Evolutionary conservation across 2,329 filamentous ascomycete species (phyloP), one percentile per base, ranked within the genome.

Genomic region (Dactylellina drechsleri): DNA sequence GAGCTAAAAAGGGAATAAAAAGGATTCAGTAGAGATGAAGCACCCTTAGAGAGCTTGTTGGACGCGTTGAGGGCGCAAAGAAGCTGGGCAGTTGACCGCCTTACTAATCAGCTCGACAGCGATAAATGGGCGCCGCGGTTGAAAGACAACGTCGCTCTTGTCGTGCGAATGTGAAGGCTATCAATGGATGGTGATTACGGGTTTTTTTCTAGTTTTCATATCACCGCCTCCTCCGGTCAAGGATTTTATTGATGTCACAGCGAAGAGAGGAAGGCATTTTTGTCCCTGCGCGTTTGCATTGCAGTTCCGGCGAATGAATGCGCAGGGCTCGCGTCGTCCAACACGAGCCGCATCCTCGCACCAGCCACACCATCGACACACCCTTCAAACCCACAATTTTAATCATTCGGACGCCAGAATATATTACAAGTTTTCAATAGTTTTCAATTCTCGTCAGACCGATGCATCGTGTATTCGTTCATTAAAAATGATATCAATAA

Each of bases 61-160:
- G 66, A 70, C 66, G 66, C 66, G 66, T 70, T 70, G 66, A 70
- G 66, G 49, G 57, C 57, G n/a, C 57, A 57, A 36, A 52, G 56
- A 58, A 52, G n/a, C 16, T 31, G 4, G 15, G 16, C 28, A 18
- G 31, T 5, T 43, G 40, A 7, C 4, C 12, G 28, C 49, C 57
- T 70, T 56, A 70, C 49, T 70, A 47, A 60, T 60, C 66, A 70
- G 41, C 41, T 45, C 8, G 31, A 8, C 13, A 45, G 36, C 43
- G 10, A 43, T 12, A 18, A 52, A 20, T 18, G 15, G 16, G 47
- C 47, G 47, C 47, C 47, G 47, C 5, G 13, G 15, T 47, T 12
- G 43, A 47, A 47, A 5, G 16, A 36, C 31, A 12, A 47, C 13
- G 43, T 47, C 43, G 16, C 43, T 23, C 23, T 23, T 23, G 23